Evolutionary conservation across 2,329 filamentous ascomycete species (phyloP), one percentile per base, ranked within the genome.

Genomic region (Hansfordia pulvinata): DNA sequence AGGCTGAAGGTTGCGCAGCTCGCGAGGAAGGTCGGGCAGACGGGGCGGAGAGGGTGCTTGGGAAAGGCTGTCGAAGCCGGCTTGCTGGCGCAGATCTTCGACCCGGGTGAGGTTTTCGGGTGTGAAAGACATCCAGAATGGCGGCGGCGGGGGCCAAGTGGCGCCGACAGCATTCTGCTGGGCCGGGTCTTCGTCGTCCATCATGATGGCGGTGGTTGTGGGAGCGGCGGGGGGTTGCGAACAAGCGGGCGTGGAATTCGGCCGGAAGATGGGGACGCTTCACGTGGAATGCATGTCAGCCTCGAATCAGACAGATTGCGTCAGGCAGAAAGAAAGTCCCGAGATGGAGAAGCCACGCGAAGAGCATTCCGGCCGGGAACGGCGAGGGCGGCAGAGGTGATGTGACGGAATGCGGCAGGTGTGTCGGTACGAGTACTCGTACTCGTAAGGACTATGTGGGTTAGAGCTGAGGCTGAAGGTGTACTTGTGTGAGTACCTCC

Each of bases 81-180:
- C 46, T 30, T 57, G 47, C 2, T 54, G 48, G 26, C 55, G 58
- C 10, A 69, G 39, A 13, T 54, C 49, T 5, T 56, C 50, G 29
- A 67, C 53, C 4, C 70, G 71, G 10, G 69, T 54, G 27, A 82
- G 43, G 44, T 88, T 92, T 16, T 78, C 71, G 3, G 72, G 51
- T 0, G 83, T 93, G 54, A 96, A 96, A 49, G 81, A 67, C 39
- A 78, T 76, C 75, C 82, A 96, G 56, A 94, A 93, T 1, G 78
- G 76, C 15, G 90, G 90, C 15, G 90, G 90, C 27, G 79, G 72
- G 14, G 90, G 88, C 48, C 85, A 93, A 20, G 76, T 72, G 14
- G 78, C 72, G 15, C 23, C 23, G 73, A 64, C 40, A 66, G 52
- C 24, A 56, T 21, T 40, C 40, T n/a, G 12, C 8, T 25, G 22